Percentiles rank a stretch among this genome's conserved stretches.
Conservation (phyloP, 2,329 filamentous ascomycete species). For the Trichoderma sp. region DNA sequence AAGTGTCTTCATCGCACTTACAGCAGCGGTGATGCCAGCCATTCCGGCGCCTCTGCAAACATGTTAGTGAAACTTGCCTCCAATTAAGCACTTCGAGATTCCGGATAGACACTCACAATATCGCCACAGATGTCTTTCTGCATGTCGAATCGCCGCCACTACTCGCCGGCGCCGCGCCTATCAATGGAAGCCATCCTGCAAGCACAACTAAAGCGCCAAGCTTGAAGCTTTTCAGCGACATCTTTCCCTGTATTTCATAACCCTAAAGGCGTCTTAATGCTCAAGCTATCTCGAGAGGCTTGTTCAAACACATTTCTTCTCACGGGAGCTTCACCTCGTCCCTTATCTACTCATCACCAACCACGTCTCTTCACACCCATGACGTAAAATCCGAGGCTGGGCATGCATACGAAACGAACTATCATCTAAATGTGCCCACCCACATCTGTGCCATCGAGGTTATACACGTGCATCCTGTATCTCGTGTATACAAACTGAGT, state of each 20-base stretch:
- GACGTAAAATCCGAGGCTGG: background rate
- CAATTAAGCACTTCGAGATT: background rate
- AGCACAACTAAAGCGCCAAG: background rate
- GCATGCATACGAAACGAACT: background rate
- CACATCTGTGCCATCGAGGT: background rate
- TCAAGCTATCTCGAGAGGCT: background rate
- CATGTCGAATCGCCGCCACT: slow-evolving; percentile 26
- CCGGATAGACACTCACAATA: slow-evolving; percentile 31
- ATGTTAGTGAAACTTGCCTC: background rate
- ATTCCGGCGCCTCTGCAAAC: slow-evolving; percentile 56
- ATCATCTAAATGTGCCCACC: background rate
- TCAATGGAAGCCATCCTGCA: background rate
- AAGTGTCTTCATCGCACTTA: slow-evolving; percentile 14
- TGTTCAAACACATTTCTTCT: background rate
- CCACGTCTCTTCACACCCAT: background rate
- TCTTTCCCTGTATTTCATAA: background rate
- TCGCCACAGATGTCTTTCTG: slow-evolving; percentile 37
- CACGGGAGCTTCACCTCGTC: background rate
- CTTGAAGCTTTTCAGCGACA: background rate
- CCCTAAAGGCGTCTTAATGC: no score
- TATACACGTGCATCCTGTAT: background rate
- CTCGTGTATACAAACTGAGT: background rate
- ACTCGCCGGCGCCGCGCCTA: background rate
- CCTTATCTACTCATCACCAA: slow-evolving; percentile 4
- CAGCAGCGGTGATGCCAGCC: slow-evolving; percentile 63